Evolutionary conservation across 129 eudicot species (phyloP), one percentile per base, ranked within the genome.

Genomic region (Arctium minus): DNA sequence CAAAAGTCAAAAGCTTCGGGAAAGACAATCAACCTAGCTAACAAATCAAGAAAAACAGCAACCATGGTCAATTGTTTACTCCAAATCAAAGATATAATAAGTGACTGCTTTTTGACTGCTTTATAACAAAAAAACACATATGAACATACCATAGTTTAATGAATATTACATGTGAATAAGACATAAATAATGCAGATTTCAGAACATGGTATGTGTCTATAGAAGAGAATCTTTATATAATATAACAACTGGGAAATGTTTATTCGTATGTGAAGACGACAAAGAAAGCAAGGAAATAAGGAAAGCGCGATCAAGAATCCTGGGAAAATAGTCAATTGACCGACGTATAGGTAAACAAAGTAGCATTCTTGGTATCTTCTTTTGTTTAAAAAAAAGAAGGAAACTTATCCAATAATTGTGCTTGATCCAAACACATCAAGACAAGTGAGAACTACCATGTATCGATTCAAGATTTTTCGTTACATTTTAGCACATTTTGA

Each of bases 101-200:
- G 71, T 53, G 72, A 72, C 80, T 64, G 72, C 78, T 75, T 79
- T 15, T 70, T 53, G 72, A 72, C 80, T 64, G 72, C 78, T 75
- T 79, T 15, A 81, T 40, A 74, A 87, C 22, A 76, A 71, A 82
- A 48, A 75, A 18, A 65, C 44, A 42, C 40, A 77, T 31, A 38
- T 56, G 76, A 74, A 50, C 17, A 84, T 60, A 75, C 44, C 33
- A 72, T 70, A 42, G 88, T 85, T 67, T 80, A 83, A 85, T 71
- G 82, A 78, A 80, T 69, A 67, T 40, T 73, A 81, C 97, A 93
- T 93, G 96, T 93, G 97, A 86, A 50, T 70, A 50, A 72, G 74
- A 80, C 87, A 76, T 79, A 88, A 77, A 68, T 88, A 83, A 88
- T 48, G 64, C 32, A 77, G 62, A 83, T 85, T 48, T 50, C 32